These are phyloP conservation scores for Astragalus membranaceus DNA, from an alignment of 306 rosid genomes.

Conservation along the genomic window DNA sequence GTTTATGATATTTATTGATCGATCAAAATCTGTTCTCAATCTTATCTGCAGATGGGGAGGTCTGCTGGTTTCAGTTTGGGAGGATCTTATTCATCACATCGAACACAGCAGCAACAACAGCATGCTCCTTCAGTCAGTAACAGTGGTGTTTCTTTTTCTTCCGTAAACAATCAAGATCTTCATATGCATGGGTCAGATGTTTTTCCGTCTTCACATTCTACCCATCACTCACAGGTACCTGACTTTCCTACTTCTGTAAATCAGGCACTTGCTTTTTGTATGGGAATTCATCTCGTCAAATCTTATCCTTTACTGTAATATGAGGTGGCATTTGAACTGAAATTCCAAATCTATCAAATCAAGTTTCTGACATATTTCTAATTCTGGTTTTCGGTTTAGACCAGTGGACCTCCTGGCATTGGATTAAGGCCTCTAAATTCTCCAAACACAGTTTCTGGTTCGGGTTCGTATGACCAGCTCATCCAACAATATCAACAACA, in stretches of 20 bases:
- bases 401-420: slow-evolving; percentile 94
- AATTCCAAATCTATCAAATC: neutral
- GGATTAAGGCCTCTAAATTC: slow-evolving; percentile 91
- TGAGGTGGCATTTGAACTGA: neutral
- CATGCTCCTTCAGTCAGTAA: slow-evolving; percentile 85
- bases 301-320: neutral
- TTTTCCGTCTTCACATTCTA: slow-evolving; percentile 78
- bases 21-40: neutral
- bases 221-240: slow-evolving; percentile 87
- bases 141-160: slow-evolving; percentile 75
- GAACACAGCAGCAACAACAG: slow-evolving; percentile 87
- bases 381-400: slow-evolving; percentile 38
- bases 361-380: slow-evolving; percentile 1
- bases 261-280: neutral
- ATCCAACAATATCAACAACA: slow-evolving; percentile 92
- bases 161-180: slow-evolving; percentile 89
- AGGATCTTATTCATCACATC: slow-evolving; percentile 72
- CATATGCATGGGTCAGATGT: slow-evolving; percentile 86
- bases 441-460: slow-evolving; percentile 68
- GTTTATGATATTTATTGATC: slow-evolving; percentile 1
- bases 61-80: slow-evolving; percentile 84
- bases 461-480: slow-evolving; percentile 85
- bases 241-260: slow-evolving; percentile 5
- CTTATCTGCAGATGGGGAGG: slow-evolving; percentile 72
- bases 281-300: neutral